Evolutionary conservation across 2,329 filamentous ascomycete species (phyloP).

Genomic region (Trichocomaceae sp.): DNA sequence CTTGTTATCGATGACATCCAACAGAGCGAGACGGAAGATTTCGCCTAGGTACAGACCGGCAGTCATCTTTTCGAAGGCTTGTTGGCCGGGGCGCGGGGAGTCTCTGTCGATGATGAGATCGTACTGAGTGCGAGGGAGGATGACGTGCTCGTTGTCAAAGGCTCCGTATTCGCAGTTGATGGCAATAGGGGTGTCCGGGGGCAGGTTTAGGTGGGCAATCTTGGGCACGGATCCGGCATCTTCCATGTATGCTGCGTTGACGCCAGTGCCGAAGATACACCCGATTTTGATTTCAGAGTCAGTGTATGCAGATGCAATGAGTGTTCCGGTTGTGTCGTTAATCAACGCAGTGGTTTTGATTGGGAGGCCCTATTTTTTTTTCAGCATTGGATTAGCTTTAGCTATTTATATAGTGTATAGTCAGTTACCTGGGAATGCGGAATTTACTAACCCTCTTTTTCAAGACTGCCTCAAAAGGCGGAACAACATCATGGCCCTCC

Average conservation of each 20-base stretch:
- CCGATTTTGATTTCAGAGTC: conserved; percentile 88
- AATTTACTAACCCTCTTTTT: conserved; percentile 52
- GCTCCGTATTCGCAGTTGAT: conserved; percentile 98
- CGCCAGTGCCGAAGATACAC: conserved; percentile 96
- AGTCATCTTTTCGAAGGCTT: conserved; percentile 97
- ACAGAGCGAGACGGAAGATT: conserved; percentile 79
- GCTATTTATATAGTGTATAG: too few relatives aligned
- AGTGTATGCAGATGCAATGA: conserved; percentile 97
- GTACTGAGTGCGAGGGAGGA: conserved; percentile 78
- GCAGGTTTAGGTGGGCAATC: conserved; percentile 82
- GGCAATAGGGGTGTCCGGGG: conserved; percentile 75
- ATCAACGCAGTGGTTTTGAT: conserved; percentile 91
- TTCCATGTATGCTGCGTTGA: conserved; percentile 98
- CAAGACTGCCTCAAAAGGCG: conserved; percentile 75
- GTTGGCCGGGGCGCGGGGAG: conserved; percentile 86
- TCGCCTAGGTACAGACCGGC: conserved; percentile 91
- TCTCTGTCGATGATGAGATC: conserved; percentile 84
- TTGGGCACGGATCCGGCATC: conserved; percentile 85
- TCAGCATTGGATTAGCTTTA: too few relatives aligned
- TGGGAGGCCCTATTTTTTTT: conserved; percentile 60
- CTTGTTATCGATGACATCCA: conserved; percentile 77
- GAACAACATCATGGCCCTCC: conserved; percentile 83
- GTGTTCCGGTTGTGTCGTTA: conserved; percentile 94
- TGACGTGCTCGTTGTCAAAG: conserved; percentile 87
- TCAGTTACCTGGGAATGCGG: not conserved